phyloP scores from a whole-genome alignment of 192 early-diverging fungal species.

The Rhizophagus clarus region DNA sequence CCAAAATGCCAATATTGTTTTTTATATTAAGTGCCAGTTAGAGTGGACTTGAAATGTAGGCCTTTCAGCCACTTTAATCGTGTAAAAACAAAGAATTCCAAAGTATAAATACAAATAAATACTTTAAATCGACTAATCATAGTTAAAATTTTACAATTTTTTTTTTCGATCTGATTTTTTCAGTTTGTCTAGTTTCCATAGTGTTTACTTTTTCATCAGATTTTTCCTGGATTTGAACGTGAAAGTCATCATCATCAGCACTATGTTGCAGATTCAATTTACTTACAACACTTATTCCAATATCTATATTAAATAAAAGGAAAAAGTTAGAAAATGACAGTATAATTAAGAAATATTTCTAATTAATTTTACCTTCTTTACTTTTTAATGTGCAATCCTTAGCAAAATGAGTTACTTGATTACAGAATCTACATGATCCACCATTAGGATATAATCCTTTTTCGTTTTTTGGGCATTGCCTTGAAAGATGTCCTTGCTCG shows the following conservation, averaged over 20 bases:
- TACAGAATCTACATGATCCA: constrained; percentile 86
- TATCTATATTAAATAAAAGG: constrained; percentile 31
- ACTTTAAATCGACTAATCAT: no score
- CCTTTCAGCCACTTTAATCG: no score
- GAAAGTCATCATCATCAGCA: constrained; percentile 94
- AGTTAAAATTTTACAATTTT: not conserved
- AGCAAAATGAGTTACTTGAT: constrained; percentile 82
- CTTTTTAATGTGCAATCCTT: constrained; percentile 76
- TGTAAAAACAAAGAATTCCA: no score
- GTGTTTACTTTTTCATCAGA: not conserved
- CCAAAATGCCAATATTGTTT: no score
- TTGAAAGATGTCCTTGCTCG: constrained; percentile 78
- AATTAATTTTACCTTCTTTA: constrained; percentile 40
- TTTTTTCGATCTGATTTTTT: not conserved
- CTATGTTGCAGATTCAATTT: constrained; percentile 82
- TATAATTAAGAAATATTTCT: not conserved
- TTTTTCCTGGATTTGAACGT: constrained; percentile 63
- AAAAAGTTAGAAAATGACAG: constrained; percentile 12
- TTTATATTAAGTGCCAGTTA: no score
- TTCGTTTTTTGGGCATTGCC: constrained; percentile 85
- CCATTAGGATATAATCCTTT: constrained; percentile 90
- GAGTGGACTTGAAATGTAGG: no score
- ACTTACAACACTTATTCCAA: constrained; percentile 63
- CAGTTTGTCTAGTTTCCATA: not conserved
- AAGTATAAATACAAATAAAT: no score